Conservation (phyloP, 108 stramenopile species). For the Fragilaria crotonensis region DNA sequence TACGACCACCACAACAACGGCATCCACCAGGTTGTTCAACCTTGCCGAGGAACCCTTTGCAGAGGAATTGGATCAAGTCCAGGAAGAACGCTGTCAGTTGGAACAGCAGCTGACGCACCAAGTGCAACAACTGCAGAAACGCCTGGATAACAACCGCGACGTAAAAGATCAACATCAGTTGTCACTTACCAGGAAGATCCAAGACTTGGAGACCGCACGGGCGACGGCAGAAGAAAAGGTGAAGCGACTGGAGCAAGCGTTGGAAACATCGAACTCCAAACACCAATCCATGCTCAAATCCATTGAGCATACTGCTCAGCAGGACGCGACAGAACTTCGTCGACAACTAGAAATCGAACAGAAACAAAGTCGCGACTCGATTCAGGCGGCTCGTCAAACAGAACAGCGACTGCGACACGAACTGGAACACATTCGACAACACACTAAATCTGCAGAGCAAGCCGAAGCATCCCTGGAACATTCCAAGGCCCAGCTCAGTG, state of each 20-base stretch:
- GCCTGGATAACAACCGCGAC: not conserved
- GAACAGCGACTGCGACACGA: not conserved
- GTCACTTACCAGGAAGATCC: not conserved
- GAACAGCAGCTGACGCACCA: not conserved
- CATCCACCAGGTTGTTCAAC: not conserved
- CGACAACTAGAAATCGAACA: not conserved
- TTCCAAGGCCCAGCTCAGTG: not conserved
- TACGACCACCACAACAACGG: too few species aligned
- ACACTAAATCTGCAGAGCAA: not conserved
- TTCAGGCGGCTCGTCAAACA: not conserved
- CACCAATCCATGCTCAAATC: not conserved
- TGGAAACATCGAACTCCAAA: not conserved
- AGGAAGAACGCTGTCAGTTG: not conserved
- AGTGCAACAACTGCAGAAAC: not conserved
- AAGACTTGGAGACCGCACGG: not conserved
- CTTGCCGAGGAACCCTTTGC: not conserved
- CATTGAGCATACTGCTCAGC: not conserved
- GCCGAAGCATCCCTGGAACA: not conserved
- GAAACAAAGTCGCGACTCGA: not conserved
- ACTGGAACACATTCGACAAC: not conserved
- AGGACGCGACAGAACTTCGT: not conserved
- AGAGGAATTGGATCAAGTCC: not conserved
- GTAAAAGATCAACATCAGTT: not conserved
- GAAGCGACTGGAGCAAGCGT: not conserved
- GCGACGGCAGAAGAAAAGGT: not conserved